phyloP scores from a whole-genome alignment of 495 filamentous ascomycete genomes.

The Paragyromitra xinjiangensis region DNA sequence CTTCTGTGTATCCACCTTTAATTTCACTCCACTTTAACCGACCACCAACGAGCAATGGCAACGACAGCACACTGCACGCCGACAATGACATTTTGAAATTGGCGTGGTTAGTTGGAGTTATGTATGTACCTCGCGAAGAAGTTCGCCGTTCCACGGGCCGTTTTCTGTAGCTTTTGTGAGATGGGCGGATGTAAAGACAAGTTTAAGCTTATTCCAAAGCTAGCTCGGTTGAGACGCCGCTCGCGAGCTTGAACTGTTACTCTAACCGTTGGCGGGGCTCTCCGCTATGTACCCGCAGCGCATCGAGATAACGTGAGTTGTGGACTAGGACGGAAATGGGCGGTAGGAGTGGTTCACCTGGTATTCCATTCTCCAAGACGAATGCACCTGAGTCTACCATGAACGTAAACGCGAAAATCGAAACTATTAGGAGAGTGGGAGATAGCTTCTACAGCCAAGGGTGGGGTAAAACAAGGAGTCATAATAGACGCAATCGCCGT shows the following conservation, averaged over 20 bases:
- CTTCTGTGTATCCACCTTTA: background rate
- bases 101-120: background rate
- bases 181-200: background rate
- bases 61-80: background rate
- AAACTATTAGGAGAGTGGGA: background rate
- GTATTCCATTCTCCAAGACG: background rate
- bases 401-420: conserved; percentile 4
- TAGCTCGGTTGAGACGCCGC: background rate
- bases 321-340: conserved; percentile 13
- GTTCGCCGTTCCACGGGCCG: background rate
- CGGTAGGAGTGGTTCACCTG: background rate
- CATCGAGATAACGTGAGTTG: conserved; percentile 33
- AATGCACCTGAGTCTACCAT: background rate
- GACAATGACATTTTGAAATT: background rate
- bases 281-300: conserved; percentile 12
- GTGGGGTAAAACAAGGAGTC: too few species aligned
- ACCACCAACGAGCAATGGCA: background rate
- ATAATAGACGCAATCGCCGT: background rate
- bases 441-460: background rate
- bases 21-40: conserved; percentile 13
- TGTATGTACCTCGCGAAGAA: background rate
- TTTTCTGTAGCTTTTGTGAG: conserved; percentile 2
- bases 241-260: conserved; percentile 3
- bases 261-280: conserved; percentile 9
- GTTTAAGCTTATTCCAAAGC: conserved; percentile 31